Conservation (phyloP, 2,329 filamentous ascomycete species). For the Aspergillus bombycis region DNA sequence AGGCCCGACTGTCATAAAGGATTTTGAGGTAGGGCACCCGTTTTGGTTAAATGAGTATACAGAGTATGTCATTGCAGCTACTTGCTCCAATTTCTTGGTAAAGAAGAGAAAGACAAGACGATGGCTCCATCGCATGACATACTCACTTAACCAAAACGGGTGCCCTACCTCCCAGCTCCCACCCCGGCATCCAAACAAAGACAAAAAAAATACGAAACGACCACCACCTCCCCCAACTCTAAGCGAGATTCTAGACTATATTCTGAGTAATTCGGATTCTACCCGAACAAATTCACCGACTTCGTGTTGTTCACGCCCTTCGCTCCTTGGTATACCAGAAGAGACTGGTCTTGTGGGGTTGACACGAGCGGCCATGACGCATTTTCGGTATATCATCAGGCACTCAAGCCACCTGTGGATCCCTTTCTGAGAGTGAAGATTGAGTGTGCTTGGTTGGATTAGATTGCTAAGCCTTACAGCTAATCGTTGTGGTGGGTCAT, state of each 20-base stretch:
- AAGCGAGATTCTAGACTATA: background rate
- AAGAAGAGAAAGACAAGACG: background rate
- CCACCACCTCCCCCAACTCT: background rate
- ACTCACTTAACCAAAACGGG: background rate
- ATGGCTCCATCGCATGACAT: background rate
- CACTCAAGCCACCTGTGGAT: background rate
- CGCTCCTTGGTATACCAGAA: slow-evolving; percentile 6
- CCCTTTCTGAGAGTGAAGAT: background rate
- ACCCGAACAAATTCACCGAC: background rate
- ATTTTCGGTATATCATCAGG: background rate
- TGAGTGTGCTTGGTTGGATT: background rate
- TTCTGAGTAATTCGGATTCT: background rate
- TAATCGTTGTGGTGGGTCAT: slow-evolving; percentile 1
- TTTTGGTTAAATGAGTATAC: no score
- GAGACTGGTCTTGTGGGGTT: background rate
- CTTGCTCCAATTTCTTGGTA: background rate
- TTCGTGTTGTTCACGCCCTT: slow-evolving; percentile 9
- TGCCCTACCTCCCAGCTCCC: background rate
- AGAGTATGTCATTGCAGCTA: no score
- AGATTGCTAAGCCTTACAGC: slow-evolving; percentile 9
- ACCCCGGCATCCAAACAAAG: background rate
- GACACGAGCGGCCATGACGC: slow-evolving; percentile 2
- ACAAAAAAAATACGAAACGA: background rate
- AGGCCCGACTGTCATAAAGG: background rate
- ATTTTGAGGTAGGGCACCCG: no score